Base-by-base conservation (phyloP, 352 stramenopile species). In the Elongisporangium prolatum region DNA sequence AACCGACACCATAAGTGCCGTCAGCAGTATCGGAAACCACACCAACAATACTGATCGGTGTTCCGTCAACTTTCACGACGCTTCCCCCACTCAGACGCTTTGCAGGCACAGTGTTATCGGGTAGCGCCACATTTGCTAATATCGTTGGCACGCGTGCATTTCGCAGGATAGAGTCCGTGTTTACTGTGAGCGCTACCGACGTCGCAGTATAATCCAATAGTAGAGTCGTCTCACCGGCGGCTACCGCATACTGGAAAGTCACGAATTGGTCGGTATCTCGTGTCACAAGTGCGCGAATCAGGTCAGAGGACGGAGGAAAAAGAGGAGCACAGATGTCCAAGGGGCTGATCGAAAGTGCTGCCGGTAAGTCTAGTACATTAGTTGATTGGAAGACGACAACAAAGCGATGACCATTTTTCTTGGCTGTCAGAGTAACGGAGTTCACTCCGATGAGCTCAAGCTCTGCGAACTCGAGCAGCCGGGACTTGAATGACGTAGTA, bases 351-450 rank as follows among this genome's bases (percentile, higher is more conserved):
- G 80, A 54, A 14, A 93, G 63, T 2, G 70, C 61, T 6, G 64
- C 21, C 1, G 80, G 83, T 10, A 86, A 63, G 0, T 78, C 67
- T 0, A 86, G 52, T 2, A 78, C 67, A 8, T 74, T 71, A 0
- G 69, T 74, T 0, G 71, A 67, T n/a, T 83, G 65, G 25, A 93
- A 91, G 4, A 81, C 0, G 21, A 93, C 59, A 21, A 74, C 69
- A 11, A 89, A 88, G 0, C 79, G 71, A 24, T 77, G 61, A 0
- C 83, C 80, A 56, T 88, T 89, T 57, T 88, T 86, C 58, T 74
- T 72, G 2, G 50, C 28, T 0, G 52, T 67, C 34, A 61, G 48
- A 0, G 66, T 75, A 48, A 93, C 70, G 0, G 83, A 88, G 1
- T 74, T 24, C 20, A 93, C 50, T 0, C 83, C 83, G 21, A 93